These are phyloP conservation scores for Smittium culicis DNA, from an alignment of 371 early-diverging fungal species.

Conservation along the genomic window DNA sequence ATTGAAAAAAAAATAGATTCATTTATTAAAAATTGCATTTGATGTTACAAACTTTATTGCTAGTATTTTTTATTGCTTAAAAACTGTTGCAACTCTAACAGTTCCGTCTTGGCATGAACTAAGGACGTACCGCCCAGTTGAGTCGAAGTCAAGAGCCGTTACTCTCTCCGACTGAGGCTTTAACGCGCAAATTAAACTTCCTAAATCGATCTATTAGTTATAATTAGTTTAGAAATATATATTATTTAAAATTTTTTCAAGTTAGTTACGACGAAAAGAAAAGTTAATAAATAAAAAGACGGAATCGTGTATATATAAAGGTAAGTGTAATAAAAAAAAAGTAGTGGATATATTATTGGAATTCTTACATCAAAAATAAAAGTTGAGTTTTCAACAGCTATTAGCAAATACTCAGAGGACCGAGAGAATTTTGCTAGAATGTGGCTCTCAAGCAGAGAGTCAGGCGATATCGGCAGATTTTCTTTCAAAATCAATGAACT, in stretches of 20 bases:
- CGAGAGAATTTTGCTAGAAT: background rate
- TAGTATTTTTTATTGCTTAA: background rate
- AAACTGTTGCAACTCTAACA: constrained; percentile 20
- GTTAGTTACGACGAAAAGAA: background rate
- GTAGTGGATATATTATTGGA: too few species aligned
- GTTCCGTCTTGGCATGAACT: constrained; percentile 32
- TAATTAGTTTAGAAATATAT: background rate
- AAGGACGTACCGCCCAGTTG: constrained; percentile 11
- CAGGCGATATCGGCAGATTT: background rate
- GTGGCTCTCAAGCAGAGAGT: background rate
- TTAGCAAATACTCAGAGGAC: background rate
- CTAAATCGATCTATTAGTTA: constrained; percentile 7
- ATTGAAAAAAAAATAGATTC: background rate
- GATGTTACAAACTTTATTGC: too few species aligned
- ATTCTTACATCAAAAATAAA: constrained; percentile 8
- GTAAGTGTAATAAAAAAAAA: too few species aligned
- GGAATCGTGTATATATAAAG: too few species aligned
- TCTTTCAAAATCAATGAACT: background rate
- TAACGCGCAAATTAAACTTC: background rate
- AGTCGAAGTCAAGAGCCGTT: constrained; percentile 6
- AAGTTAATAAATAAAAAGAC: too few species aligned
- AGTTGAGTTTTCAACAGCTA: constrained; percentile 1
- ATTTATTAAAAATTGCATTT: too few species aligned
- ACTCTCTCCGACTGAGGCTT: background rate
- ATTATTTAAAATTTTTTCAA: background rate